Conservation (phyloP, 2,329 filamentous ascomycete genomes). For the Neocucurbitaria cava region DNA sequence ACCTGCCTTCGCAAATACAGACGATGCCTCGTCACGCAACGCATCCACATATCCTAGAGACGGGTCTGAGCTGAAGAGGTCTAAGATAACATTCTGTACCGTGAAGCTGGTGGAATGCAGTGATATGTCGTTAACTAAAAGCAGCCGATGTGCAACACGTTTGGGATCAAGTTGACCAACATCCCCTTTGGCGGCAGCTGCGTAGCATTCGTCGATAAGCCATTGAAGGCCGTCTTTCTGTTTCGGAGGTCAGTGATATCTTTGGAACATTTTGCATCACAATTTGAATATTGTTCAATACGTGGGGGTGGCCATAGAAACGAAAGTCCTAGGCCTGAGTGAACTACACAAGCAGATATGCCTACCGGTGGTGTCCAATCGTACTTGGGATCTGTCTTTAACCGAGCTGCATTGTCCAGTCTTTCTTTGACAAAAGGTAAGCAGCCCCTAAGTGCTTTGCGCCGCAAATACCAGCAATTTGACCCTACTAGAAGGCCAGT, state of each 20-base stretch:
- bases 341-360: neutral
- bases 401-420: constrained; percentile 17
- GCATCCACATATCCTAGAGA: constrained; percentile 15
- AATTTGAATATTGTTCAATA: neutral
- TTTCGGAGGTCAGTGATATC: neutral
- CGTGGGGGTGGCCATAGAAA: neutral
- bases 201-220: constrained; percentile 17
- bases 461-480: constrained; percentile 14
- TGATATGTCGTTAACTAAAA: constrained; percentile 23
- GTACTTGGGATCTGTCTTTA: constrained; percentile 14
- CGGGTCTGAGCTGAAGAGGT: constrained; percentile 21
- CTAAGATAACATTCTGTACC: constrained; percentile 20
- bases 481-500: constrained; percentile 15
- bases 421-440: constrained; percentile 22
- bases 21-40: constrained; percentile 16
- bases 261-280: neutral
- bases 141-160: constrained; percentile 19
- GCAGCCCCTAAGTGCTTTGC: constrained; percentile 15
- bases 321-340: neutral
- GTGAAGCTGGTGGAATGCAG: constrained; percentile 21
- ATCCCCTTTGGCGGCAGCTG: constrained; percentile 14
- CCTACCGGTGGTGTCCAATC: constrained; percentile 20
- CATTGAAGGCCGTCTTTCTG: constrained; percentile 25
- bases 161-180: constrained; percentile 17
- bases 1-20: constrained; percentile 10